Conservation (phyloP, 2,329 filamentous ascomycete species). For the Macrophomina tecta region DNA sequence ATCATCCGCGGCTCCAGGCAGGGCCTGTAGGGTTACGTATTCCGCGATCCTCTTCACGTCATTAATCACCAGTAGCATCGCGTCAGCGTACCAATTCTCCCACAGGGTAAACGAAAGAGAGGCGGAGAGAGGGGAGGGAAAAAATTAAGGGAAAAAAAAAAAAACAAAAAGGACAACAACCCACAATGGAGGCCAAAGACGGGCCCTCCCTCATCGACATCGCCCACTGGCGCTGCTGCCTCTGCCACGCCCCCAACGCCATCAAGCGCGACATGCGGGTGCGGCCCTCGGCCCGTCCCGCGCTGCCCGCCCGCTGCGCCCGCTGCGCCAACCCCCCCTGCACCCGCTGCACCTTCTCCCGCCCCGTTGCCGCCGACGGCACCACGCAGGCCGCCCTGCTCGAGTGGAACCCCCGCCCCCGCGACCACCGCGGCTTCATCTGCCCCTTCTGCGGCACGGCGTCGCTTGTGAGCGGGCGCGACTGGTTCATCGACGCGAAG, state of each 20-base stretch:
- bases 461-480: background rate
- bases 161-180: too few relatives aligned
- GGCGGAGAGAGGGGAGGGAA: too few relatives aligned
- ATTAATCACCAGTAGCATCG: too few relatives aligned
- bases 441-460: background rate
- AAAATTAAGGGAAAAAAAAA: too few relatives aligned
- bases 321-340: background rate
- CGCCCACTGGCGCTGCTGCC: conserved; percentile 16
- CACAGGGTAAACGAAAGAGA: too few relatives aligned
- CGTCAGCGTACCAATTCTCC: too few relatives aligned
- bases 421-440: background rate
- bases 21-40: too few relatives aligned
- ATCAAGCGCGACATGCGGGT: background rate
- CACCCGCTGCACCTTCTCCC: background rate
- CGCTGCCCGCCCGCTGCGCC: background rate
- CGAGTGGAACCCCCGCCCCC: background rate
- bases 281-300: background rate
- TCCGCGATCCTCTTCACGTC: too few relatives aligned
- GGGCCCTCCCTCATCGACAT: background rate
- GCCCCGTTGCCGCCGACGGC: background rate
- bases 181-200: background rate
- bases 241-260: conserved; percentile 3
- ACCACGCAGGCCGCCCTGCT: background rate
- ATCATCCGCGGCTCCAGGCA: too few relatives aligned
- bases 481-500: background rate